A percentile compares a stretch with the other conserved stretches of the same genome.
These are phyloP conservation scores for Colletotrichum sp. DNA, from an alignment of 2,329 filamentous ascomycete genomes.

Conservation along the genomic window DNA sequence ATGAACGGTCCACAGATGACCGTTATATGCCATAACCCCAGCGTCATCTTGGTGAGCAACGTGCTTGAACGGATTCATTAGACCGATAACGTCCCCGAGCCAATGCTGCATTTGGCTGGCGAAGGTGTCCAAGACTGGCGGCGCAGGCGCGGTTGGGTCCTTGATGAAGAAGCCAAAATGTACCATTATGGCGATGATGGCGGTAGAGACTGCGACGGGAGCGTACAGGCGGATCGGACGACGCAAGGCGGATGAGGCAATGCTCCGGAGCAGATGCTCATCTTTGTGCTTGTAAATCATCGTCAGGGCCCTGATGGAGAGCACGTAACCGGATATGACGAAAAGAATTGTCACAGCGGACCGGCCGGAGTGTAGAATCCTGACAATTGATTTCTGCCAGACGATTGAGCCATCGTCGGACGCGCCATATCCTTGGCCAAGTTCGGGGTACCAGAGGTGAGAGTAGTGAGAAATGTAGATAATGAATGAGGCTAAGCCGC, in stretches of 20 bases:
- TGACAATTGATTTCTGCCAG: slow-evolving; percentile 53
- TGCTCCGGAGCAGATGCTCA: slow-evolving; percentile 42
- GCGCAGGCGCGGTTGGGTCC: background rate
- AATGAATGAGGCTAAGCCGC: slow-evolving; percentile 57
- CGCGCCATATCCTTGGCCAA: slow-evolving; percentile 40
- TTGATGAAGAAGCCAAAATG: background rate
- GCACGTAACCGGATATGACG: slow-evolving; percentile 65
- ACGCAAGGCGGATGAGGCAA: slow-evolving; percentile 55
- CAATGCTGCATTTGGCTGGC: slow-evolving; percentile 50
- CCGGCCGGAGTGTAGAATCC: slow-evolving; percentile 57
- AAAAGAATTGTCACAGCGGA: slow-evolving; percentile 65
- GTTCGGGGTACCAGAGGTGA: slow-evolving; percentile 7
- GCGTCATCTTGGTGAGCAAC: slow-evolving; percentile 1
- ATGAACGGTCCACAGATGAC: slow-evolving; percentile 67
- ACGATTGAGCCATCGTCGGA: slow-evolving; percentile 45
- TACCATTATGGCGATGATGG: slow-evolving; percentile 41
- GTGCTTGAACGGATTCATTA: slow-evolving; percentile 22
- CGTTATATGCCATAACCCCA: slow-evolving; percentile 47
- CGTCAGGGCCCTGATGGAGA: slow-evolving; percentile 55
- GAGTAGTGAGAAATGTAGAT: slow-evolving; percentile 60
- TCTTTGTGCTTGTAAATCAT: slow-evolving; percentile 39
- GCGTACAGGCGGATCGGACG: slow-evolving; percentile 55
- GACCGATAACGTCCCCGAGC: slow-evolving; percentile 32
- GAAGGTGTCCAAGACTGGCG: slow-evolving; percentile 14
- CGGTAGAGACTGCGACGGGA: slow-evolving; percentile 53